These are phyloP conservation scores for Secale cereale DNA, from an alignment of 176 grass and related monocot species.

Conservation along the genomic window DNA sequence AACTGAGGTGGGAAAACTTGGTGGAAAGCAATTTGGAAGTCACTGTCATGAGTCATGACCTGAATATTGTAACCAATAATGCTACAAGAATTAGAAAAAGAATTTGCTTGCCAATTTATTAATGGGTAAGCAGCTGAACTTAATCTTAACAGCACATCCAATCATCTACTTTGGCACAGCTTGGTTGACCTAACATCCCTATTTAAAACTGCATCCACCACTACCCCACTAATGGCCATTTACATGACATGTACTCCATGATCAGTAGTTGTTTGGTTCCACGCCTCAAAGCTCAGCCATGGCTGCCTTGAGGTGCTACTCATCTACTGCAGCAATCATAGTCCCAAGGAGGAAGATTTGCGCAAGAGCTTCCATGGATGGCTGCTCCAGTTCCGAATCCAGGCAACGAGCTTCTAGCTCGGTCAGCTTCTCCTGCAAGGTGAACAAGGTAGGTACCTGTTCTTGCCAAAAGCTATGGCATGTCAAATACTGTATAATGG, in stretches of 20 bases:
- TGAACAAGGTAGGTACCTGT: constrained; percentile 32
- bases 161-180: neutral
- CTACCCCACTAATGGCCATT: constrained; percentile 31
- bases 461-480: neutral
- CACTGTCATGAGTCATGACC: constrained; percentile 17
- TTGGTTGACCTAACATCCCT: constrained; percentile 34
- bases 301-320: constrained; percentile 31
- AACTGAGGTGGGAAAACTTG: neutral
- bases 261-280: constrained; percentile 16
- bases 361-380: constrained; percentile 32
- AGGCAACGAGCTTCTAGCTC: neutral
- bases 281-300: constrained; percentile 4
- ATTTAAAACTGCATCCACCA: constrained; percentile 35
- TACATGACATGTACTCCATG: constrained; percentile 24
- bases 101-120: constrained; percentile 18
- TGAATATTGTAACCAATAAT: constrained; percentile 28
- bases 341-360: constrained; percentile 22
- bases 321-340: neutral
- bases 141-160: constrained; percentile 28
- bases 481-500: neutral
- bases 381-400: constrained; percentile 22
- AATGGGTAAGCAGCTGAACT: neutral
- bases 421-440: constrained; percentile 18
- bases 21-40: constrained; percentile 16
- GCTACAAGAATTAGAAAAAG: constrained; percentile 14